phyloP scores from a whole-genome alignment of 805 yeast genomes.

The Zygoascus biomembranicola region DNA sequence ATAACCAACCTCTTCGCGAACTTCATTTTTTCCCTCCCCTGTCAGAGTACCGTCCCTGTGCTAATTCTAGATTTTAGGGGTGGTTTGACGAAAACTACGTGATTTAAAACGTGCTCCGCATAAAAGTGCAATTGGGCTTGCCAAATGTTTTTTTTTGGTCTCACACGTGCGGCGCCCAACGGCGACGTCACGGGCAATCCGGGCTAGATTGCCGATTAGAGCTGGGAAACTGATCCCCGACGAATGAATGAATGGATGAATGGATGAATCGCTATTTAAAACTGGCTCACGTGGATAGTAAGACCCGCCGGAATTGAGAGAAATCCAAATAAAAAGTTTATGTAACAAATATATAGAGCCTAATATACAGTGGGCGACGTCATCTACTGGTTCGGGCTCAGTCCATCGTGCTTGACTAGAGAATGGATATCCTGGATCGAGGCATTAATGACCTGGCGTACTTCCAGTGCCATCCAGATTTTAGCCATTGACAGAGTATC shows the following conservation, averaged over 20 bases:
- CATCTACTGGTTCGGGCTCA: constrained; percentile 54
- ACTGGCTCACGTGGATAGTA: no score
- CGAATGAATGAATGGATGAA: not conserved
- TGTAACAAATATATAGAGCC: no score
- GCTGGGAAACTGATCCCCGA: no score
- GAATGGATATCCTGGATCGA: constrained; percentile 60
- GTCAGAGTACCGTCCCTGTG: not conserved
- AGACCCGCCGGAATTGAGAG: no score
- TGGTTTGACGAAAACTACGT: not conserved
- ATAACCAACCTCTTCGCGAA: constrained; percentile 58
- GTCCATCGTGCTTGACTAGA: constrained; percentile 54
- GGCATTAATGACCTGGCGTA: constrained; percentile 75
- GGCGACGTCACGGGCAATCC: not conserved
- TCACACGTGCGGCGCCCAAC: not conserved
- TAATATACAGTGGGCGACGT: no score
- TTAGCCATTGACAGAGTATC: constrained; percentile 74
- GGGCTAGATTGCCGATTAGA: not conserved
- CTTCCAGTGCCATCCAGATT: constrained; percentile 87
- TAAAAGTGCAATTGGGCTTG: not conserved
- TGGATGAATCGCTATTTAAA: not conserved
- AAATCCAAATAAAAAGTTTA: no score
- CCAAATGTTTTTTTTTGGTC: not conserved
- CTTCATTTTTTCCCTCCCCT: constrained; percentile 10
- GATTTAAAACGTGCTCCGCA: not conserved
- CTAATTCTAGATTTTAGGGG: not conserved